Conservation (phyloP, 768 basidiomycete species). For the Amanita pseudoporphyria region DNA sequence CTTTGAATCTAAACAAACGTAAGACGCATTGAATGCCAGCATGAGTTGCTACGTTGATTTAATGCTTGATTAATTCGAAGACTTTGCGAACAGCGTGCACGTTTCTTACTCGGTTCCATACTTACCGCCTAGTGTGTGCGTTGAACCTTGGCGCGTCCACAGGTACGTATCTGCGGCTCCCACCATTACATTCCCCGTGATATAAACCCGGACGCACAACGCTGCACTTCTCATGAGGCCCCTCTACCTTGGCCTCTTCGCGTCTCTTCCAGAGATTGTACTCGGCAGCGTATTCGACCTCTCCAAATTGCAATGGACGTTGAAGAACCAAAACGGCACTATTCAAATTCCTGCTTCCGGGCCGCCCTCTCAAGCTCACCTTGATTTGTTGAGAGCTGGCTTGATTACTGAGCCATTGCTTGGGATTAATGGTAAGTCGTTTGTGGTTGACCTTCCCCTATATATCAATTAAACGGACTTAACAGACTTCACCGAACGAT, state of each 20-base stretch:
- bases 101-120: no score
- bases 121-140: no score
- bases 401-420: slow-evolving; percentile 44
- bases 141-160: no score
- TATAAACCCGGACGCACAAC: neutral
- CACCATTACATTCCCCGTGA: neutral
- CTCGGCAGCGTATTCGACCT: slow-evolving; percentile 24
- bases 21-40: no score
- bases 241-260: neutral
- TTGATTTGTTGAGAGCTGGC: slow-evolving; percentile 42
- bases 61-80: no score
- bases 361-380: slow-evolving; percentile 45
- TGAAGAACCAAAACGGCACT: slow-evolving; percentile 43
- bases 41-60: no score
- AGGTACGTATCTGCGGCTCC: no score
- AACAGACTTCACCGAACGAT: slow-evolving; percentile 44
- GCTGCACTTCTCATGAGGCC: neutral
- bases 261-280: neutral
- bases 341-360: slow-evolving; percentile 42
- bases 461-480: neutral
- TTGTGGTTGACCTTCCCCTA: neutral
- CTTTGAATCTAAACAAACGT: no score
- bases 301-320: slow-evolving; percentile 39
- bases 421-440: slow-evolving; percentile 41
- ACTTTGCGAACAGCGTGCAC: no score